Percentiles rank a stretch among this genome's conserved stretches.
Conservation (phyloP, 345 rosid genomes). For the Gossypium raimondii region DNA sequence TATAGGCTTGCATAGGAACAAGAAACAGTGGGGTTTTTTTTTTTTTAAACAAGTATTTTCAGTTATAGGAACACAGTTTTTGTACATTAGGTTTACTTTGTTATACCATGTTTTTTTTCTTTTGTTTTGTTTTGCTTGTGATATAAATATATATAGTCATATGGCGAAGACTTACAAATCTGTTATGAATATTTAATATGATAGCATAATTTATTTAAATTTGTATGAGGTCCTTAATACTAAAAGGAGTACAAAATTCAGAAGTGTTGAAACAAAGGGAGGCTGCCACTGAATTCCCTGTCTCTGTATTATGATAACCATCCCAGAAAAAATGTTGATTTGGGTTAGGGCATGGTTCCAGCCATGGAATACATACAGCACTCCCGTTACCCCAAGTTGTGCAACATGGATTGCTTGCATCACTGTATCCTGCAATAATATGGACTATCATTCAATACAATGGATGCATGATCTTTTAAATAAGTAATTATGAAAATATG, state of each 20-base stretch:
- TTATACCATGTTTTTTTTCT: not conserved
- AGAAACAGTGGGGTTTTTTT: not conserved
- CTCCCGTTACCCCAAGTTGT: slow-evolving; percentile 41
- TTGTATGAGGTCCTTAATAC: slow-evolving; percentile 27
- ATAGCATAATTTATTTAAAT: not conserved
- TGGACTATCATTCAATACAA: not conserved
- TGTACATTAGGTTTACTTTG: not conserved
- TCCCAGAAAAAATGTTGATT: slow-evolving; percentile 41
- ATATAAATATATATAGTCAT: not conserved
- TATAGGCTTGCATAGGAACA: not conserved
- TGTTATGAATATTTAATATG: not conserved
- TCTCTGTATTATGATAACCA: slow-evolving; percentile 39
- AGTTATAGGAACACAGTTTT: not conserved
- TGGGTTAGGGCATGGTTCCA: slow-evolving; percentile 26
- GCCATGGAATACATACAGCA: slow-evolving; percentile 33
- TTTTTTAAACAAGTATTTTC: not conserved
- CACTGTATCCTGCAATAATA: slow-evolving; percentile 26
- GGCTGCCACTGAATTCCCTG: slow-evolving; percentile 26
- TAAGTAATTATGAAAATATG: not conserved
- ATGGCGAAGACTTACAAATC: not conserved
- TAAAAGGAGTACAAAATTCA: slow-evolving; percentile 36
- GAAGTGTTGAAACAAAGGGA: slow-evolving; percentile 27
- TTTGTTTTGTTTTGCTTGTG: not conserved
- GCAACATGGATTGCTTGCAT: slow-evolving; percentile 44
- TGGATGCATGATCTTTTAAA: not conserved